Conservation (phyloP, 1,139 yeast species). For the Pneumocystis oryctolagi region DNA sequence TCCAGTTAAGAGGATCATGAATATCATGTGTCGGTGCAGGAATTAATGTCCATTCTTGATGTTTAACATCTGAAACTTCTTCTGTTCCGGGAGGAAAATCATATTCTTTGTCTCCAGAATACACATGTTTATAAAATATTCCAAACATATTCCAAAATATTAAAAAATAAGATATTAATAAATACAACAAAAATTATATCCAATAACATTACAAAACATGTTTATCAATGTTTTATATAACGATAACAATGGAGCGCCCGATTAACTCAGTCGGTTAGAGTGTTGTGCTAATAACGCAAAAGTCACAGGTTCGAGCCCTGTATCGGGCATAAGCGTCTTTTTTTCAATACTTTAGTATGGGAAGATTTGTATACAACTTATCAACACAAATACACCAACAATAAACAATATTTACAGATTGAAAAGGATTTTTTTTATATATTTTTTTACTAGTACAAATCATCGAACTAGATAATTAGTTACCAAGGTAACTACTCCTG, state of each 20-base stretch:
- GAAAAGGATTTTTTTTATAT: too few species aligned
- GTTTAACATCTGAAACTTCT: background rate
- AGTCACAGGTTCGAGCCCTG: conserved; percentile 1
- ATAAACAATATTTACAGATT: too few species aligned
- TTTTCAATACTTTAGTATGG: too few species aligned
- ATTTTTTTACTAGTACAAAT: too few species aligned
- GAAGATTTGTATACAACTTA: too few species aligned
- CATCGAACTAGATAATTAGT: too few species aligned
- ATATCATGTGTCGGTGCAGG: conserved; percentile 44
- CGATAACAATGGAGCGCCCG: background rate
- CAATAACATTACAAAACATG: too few species aligned
- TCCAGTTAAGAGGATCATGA: conserved; percentile 47
- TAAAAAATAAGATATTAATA: background rate
- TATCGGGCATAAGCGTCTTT: background rate
- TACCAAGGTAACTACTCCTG: too few species aligned
- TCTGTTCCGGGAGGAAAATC: background rate
- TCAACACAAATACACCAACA: too few species aligned
- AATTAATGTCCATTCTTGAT: conserved; percentile 21
- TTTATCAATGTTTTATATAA: background rate
- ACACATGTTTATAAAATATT: background rate
- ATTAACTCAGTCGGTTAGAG: conserved; percentile 1
- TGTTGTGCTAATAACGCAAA: conserved; percentile 1
- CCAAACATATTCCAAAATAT: background rate
- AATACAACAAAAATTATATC: background rate
- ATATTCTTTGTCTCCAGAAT: background rate